phyloP scores from a whole-genome alignment of 495 filamentous ascomycete species.

The Parathielavia appendiculata region DNA sequence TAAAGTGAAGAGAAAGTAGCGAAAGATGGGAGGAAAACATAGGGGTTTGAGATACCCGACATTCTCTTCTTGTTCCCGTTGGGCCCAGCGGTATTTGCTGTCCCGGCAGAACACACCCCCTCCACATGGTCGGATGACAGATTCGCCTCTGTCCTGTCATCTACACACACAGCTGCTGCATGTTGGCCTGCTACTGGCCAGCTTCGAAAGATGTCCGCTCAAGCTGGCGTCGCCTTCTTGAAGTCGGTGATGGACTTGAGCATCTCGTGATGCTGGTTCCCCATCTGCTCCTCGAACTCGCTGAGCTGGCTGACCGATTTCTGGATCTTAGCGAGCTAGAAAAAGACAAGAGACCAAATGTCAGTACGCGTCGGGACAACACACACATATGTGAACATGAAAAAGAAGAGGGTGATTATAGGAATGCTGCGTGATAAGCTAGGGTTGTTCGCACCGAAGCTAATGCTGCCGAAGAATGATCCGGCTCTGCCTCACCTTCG shows the following conservation, averaged over 20 bases:
- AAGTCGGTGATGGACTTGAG: slow-evolving; percentile 40
- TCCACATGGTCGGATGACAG: too few relatives aligned
- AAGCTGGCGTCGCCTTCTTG: slow-evolving; percentile 6
- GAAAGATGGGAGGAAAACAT: too few relatives aligned
- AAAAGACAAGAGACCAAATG: not conserved
- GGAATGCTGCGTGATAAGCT: slow-evolving; percentile 12
- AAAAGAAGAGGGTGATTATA: slow-evolving; percentile 2
- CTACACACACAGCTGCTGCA: too few relatives aligned
- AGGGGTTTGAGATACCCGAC: too few relatives aligned
- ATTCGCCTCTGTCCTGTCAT: not conserved
- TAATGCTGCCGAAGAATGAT: slow-evolving; percentile 52
- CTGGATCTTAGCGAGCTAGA: slow-evolving; percentile 47
- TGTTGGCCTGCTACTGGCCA: too few relatives aligned
- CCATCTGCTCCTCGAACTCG: slow-evolving; percentile 46
- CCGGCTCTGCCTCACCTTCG: slow-evolving; percentile 51
- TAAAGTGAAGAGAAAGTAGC: too few relatives aligned
- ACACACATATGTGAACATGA: not conserved
- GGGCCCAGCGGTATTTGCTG: too few relatives aligned
- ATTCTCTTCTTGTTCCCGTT: too few relatives aligned
- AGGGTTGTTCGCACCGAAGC: slow-evolving; percentile 51
- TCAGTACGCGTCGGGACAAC: not conserved
- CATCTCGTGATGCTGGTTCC: slow-evolving; percentile 40
- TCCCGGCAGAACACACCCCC: too few relatives aligned
- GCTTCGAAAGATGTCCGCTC: too few relatives aligned
- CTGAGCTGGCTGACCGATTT: slow-evolving; percentile 41